These are phyloP conservation scores for Pyronema domesticum DNA, from an alignment of 495 filamentous ascomycete species.

Conservation along the genomic window DNA sequence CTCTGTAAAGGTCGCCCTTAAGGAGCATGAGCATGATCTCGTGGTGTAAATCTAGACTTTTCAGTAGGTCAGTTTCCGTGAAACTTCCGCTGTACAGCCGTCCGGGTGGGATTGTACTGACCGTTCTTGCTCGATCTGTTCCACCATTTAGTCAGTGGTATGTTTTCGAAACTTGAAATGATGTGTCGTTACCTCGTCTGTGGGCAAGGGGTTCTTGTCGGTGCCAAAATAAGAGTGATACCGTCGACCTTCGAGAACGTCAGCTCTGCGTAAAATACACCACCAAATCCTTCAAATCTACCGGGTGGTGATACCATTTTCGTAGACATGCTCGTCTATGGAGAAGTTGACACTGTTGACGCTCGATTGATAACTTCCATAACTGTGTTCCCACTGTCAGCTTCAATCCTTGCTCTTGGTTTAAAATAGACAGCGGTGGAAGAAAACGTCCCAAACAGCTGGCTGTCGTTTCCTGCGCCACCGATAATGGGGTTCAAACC, in stretches of 20 bases:
- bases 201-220: neutral
- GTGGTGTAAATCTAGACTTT: conserved; percentile 10
- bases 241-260: neutral
- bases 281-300: neutral
- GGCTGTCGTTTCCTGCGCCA: too few relatives aligned
- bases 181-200: neutral
- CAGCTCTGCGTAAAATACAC: neutral
- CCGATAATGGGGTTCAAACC: too few relatives aligned
- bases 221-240: neutral
- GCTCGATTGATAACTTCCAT: neutral
- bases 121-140: too few relatives aligned
- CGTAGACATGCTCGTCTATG: neutral
- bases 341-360: neutral
- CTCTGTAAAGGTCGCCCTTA: conserved; percentile 28
- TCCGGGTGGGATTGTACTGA: neutral
- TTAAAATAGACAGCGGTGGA: too few relatives aligned
- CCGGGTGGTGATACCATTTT: neutral
- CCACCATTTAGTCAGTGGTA: too few relatives aligned
- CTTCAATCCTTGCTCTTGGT: too few relatives aligned
- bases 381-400: too few relatives aligned
- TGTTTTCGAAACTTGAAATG: too few relatives aligned
- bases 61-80: neutral
- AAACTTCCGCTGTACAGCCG: neutral
- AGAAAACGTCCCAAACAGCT: too few relatives aligned
- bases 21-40: conserved; percentile 19